These are phyloP conservation scores for Fusarium nanum DNA, from an alignment of 2,329 filamentous ascomycete genomes.

Conservation along the genomic window DNA sequence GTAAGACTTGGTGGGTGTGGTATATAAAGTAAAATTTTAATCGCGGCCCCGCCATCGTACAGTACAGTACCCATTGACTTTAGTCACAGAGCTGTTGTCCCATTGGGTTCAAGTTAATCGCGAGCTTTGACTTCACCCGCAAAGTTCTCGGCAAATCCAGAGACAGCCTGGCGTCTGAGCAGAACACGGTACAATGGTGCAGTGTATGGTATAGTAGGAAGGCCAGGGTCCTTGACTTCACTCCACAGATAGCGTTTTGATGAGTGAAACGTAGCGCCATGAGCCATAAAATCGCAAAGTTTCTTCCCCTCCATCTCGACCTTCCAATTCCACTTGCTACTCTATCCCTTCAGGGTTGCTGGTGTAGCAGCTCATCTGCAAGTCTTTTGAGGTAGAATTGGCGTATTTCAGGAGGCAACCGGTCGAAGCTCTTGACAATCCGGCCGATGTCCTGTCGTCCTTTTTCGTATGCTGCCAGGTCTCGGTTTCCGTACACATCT, in stretches of 20 bases:
- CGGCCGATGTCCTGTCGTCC: slow-evolving; percentile 77
- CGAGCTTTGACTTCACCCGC: not conserved
- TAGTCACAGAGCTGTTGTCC: slow-evolving; percentile 7
- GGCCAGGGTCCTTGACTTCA: not conserved
- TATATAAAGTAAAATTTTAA: slow-evolving; percentile 6
- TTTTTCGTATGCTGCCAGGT: slow-evolving; percentile 86
- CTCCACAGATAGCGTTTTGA: not conserved
- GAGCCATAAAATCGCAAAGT: slow-evolving; percentile 3
- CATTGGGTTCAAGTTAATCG: not conserved
- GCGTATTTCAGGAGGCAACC: slow-evolving; percentile 72
- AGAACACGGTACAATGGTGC: not conserved
- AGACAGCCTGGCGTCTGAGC: not conserved
- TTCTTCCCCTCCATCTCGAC: not conserved
- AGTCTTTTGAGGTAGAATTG: slow-evolving; percentile 81
- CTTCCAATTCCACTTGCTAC: not conserved
- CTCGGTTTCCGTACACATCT: slow-evolving; percentile 90
- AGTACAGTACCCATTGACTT: slow-evolving; percentile 2
- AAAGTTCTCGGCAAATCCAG: not conserved
- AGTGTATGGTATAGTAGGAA: not conserved
- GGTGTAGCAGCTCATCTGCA: slow-evolving; percentile 70
- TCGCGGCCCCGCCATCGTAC: slow-evolving; percentile 3
- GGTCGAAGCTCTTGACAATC: slow-evolving; percentile 72
- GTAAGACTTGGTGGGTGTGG: not conserved
- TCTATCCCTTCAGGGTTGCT: slow-evolving; percentile 16
- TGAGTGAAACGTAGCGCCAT: slow-evolving; percentile 4